phyloP scores from a whole-genome alignment of 805 yeast genomes.

The Candida mattraensis region DNA sequence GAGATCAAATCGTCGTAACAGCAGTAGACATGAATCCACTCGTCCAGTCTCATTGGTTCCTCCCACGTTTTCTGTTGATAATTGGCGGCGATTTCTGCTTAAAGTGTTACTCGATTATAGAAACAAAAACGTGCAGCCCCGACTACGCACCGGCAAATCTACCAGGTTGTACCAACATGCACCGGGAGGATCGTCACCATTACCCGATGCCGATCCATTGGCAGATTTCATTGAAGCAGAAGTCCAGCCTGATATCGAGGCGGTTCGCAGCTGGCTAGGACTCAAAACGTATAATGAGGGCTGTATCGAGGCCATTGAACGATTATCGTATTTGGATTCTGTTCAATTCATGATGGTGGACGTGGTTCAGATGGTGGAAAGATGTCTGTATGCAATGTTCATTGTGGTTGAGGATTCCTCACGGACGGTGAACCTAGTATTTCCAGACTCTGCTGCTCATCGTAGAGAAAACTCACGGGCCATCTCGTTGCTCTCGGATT shows the following conservation, averaged over 20 bases:
- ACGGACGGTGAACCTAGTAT: slow-evolving; percentile 12
- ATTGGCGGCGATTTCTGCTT: slow-evolving; percentile 26
- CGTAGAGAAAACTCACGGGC: slow-evolving; percentile 10
- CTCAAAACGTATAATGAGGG: slow-evolving; percentile 27
- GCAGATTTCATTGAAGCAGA: slow-evolving; percentile 13
- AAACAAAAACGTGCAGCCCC: slow-evolving; percentile 4
- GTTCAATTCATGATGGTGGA: slow-evolving; percentile 24
- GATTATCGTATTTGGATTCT: slow-evolving; percentile 18
- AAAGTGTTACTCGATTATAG: slow-evolving; percentile 20
- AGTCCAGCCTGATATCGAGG: slow-evolving; percentile 24
- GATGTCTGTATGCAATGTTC: slow-evolving; percentile 23
- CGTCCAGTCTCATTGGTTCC: slow-evolving; percentile 23
- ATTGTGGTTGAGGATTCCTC: slow-evolving; percentile 19
- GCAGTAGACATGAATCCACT: too few relatives aligned
- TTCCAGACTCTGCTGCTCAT: slow-evolving; percentile 9
- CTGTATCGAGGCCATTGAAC: slow-evolving; percentile 25
- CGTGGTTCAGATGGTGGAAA: slow-evolving; percentile 26
- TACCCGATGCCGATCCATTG: slow-evolving; percentile 8
- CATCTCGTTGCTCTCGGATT: slow-evolving; percentile 20
- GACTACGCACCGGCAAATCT: slow-evolving; percentile 16
- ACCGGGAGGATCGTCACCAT: slow-evolving; percentile 2
- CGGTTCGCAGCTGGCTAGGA: slow-evolving; percentile 21
- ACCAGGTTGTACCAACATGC: slow-evolving; percentile 6
- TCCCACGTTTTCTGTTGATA: slow-evolving; percentile 23
- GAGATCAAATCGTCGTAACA: slow-evolving; percentile 4